phyloP scores from a whole-genome alignment of 108 stramenopile genomes.

The Parietichytrium sp. region DNA sequence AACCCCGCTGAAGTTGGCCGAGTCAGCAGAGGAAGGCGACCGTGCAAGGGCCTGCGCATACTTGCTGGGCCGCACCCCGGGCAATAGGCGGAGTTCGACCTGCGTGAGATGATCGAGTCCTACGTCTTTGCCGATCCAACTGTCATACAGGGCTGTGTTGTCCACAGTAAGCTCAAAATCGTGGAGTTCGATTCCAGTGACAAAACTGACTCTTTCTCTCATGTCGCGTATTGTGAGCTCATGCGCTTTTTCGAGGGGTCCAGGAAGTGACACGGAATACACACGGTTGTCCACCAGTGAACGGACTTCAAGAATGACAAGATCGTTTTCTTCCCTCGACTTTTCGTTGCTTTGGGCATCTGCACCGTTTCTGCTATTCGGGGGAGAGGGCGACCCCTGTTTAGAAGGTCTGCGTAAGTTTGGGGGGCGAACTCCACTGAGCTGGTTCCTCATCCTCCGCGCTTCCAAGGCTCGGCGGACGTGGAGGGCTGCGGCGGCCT shows the following conservation, averaged over 20 bases:
- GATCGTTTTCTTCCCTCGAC: neutral
- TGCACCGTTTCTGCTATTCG: too few species aligned
- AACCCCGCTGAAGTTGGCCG: too few species aligned
- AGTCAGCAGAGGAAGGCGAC: neutral
- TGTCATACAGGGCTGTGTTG: neutral
- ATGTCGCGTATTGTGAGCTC: constrained; percentile 4
- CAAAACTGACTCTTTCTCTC: constrained; percentile 20
- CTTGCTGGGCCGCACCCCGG: constrained; percentile 12
- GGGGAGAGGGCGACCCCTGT: too few species aligned
- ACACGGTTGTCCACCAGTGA: neutral
- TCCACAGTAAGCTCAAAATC: constrained; percentile 20
- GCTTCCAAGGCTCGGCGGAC: neutral
- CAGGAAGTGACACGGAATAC: constrained; percentile 28
- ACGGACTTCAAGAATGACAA: neutral
- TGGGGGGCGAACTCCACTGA: neutral
- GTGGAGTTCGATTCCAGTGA: constrained; percentile 2
- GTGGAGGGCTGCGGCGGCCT: constrained; percentile 7
- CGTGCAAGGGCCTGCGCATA: neutral
- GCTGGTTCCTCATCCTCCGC: neutral
- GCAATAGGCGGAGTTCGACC: constrained; percentile 5
- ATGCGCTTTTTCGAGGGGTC: neutral
- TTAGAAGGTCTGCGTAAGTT: too few species aligned
- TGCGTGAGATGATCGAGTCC: neutral
- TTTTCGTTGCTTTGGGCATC: neutral
- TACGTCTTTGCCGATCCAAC: constrained; percentile 13